phyloP scores from a whole-genome alignment of 768 basidiomycete species.

The Collybia nuda region DNA sequence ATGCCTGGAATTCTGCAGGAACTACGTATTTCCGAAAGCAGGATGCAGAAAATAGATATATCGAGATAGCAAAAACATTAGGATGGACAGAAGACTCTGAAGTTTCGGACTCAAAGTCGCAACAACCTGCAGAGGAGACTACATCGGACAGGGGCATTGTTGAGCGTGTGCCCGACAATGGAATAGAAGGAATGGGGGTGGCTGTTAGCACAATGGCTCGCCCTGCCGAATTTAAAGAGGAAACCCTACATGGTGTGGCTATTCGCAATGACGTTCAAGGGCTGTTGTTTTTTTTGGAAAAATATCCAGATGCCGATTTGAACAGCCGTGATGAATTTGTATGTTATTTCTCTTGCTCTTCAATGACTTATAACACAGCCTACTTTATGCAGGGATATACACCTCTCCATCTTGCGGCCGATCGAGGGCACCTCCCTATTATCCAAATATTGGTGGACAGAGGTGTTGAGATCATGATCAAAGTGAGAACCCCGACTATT shows the following conservation, averaged over 20 bases:
- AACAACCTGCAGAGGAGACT: conserved; percentile 25
- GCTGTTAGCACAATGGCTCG: conserved; percentile 60
- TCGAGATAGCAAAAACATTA: conserved; percentile 63
- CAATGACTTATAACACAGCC: conserved; percentile 4
- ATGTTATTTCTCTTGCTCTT: conserved; percentile 25
- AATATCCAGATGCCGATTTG: conserved; percentile 44
- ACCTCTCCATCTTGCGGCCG: conserved; percentile 82
- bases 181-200: conserved; percentile 52
- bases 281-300: conserved; percentile 42
- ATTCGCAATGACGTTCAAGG: conserved; percentile 51
- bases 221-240: conserved; percentile 32
- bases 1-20: conserved; percentile 66
- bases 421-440: conserved; percentile 65
- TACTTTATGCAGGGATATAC: conserved; percentile 71
- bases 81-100: conserved; percentile 56
- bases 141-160: conserved; percentile 50
- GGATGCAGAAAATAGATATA: conserved; percentile 64
- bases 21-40: conserved; percentile 42
- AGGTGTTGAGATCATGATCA: conserved; percentile 64
- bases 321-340: conserved; percentile 76
- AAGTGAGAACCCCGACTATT: conserved; percentile 34
- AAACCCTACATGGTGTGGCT: conserved; percentile 60
- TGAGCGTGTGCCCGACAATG: conserved; percentile 16
- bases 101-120: conserved; percentile 7
- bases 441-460: conserved; percentile 58